These are phyloP conservation scores for Xerocomellus intermedius DNA, from an alignment of 768 basidiomycete genomes.

Conservation along the genomic window DNA sequence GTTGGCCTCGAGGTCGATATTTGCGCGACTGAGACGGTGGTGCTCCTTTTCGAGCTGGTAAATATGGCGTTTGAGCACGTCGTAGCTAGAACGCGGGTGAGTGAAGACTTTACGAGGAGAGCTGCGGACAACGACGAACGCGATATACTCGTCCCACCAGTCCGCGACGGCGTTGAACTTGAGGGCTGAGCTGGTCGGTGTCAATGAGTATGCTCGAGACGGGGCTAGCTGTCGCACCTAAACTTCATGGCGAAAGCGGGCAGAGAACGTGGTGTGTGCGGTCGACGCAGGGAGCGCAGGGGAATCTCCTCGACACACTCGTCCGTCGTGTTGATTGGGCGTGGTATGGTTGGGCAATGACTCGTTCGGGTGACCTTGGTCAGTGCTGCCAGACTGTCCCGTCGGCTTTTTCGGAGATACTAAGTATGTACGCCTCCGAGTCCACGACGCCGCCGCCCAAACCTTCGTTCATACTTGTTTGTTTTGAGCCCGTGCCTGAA, in stretches of 20 bases:
- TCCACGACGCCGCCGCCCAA: too few species aligned
- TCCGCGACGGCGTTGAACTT: slow-evolving; percentile 91
- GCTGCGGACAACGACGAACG: slow-evolving; percentile 47
- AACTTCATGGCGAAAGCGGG: slow-evolving; percentile 32
- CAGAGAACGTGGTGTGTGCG: background rate
- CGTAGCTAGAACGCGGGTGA: slow-evolving; percentile 54
- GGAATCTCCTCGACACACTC: slow-evolving; percentile 25
- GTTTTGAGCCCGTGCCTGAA: slow-evolving; percentile 9
- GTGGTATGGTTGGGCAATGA: slow-evolving; percentile 8
- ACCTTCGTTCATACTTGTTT: too few species aligned
- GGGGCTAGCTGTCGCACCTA: slow-evolving; percentile 20
- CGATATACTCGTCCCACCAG: slow-evolving; percentile 92
- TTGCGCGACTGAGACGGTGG: slow-evolving; percentile 40
- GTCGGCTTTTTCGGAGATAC: slow-evolving; percentile 1
- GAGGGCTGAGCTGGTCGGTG: slow-evolving; percentile 61
- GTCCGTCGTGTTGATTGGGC: background rate
- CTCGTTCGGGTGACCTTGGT: background rate
- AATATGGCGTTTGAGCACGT: slow-evolving; percentile 77
- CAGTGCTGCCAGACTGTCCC: background rate
- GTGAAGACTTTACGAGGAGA: background rate
- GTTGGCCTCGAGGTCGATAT: slow-evolving; percentile 62
- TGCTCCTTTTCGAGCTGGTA: slow-evolving; percentile 85
- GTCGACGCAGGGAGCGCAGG: slow-evolving; percentile 12
- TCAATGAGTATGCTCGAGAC: background rate
- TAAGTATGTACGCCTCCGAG: too few species aligned